These are phyloP conservation scores for Candida tetrigidarum DNA, from an alignment of 1,139 yeast genomes.

Conservation along the genomic window DNA sequence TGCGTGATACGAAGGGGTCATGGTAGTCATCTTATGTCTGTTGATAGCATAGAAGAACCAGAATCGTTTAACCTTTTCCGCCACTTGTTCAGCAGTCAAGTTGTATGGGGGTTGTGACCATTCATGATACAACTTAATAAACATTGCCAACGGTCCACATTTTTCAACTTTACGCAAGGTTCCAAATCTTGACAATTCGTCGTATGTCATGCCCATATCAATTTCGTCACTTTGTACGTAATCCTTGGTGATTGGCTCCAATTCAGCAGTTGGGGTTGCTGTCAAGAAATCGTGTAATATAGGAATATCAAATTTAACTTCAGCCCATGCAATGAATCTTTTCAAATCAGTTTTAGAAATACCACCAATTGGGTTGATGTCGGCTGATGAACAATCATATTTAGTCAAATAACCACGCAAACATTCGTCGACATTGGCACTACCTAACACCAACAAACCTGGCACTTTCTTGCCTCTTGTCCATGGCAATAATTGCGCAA, in stretches of 20 bases:
- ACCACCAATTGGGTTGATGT: constrained; percentile 96
- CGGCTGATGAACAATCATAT: constrained; percentile 97
- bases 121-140: constrained; percentile 82
- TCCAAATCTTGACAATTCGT: constrained; percentile 92
- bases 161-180: constrained; percentile 87
- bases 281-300: constrained; percentile 74
- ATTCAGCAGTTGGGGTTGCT: constrained; percentile 97
- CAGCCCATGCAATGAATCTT: constrained; percentile 81
- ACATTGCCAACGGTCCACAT: constrained; percentile 97
- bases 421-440: constrained; percentile 98
- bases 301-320: constrained; percentile 70
- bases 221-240: constrained; percentile 96
- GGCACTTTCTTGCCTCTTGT: constrained; percentile 68
- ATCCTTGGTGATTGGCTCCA: constrained; percentile 90
- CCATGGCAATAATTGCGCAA: constrained; percentile 97
- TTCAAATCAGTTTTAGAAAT: constrained; percentile 93
- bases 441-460: constrained; percentile 87
- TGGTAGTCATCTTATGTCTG: constrained; percentile 95
- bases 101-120: constrained; percentile 78
- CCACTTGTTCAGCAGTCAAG: constrained; percentile 80
- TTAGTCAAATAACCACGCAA: constrained; percentile 94
- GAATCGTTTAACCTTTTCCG: constrained; percentile 89
- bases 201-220: constrained; percentile 98
- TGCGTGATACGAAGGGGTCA: constrained; percentile 97
- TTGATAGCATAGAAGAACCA: constrained; percentile 93